A percentile compares a stretch with the other conserved stretches of the same genome.
Evolutionary conservation across 176 grass and related monocot genomes (phyloP).

Genomic region (Oryza meridionalis): DNA sequence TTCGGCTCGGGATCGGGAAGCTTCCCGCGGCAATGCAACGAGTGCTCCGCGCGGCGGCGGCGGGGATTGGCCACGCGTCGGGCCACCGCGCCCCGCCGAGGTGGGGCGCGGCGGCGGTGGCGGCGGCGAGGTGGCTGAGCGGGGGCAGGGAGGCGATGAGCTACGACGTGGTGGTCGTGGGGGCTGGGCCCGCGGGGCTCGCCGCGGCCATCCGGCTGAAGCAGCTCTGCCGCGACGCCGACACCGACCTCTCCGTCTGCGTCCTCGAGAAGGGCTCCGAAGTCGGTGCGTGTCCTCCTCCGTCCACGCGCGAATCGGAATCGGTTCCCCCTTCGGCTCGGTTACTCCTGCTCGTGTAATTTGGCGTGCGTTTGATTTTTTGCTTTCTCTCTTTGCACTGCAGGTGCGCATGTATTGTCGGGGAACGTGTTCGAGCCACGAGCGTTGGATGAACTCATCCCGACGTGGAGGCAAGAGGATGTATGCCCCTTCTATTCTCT

Average conservation of each 20-base stretch:
- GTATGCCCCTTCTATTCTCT: slow-evolving; percentile 51
- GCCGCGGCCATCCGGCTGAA: slow-evolving; percentile 87
- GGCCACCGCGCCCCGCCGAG: not conserved
- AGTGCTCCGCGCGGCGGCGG: slow-evolving; percentile 30
- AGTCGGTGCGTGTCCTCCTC: slow-evolving; percentile 57
- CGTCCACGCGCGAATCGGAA: not conserved
- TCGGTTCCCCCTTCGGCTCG: no score
- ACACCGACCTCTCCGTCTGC: slow-evolving; percentile 85
- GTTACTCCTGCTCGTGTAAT: not conserved
- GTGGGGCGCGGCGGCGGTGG: slow-evolving; percentile 20
- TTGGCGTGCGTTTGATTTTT: not conserved
- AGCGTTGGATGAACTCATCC: slow-evolving; percentile 87
- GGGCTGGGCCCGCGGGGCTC: slow-evolving; percentile 80
- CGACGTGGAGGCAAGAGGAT: slow-evolving; percentile 77
- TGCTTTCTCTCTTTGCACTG: not conserved
- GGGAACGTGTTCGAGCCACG: slow-evolving; percentile 95
- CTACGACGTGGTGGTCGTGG: slow-evolving; percentile 90
- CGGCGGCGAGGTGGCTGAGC: slow-evolving; percentile 46
- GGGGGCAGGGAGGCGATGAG: slow-evolving; percentile 64
- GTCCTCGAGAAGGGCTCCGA: slow-evolving; percentile 90
- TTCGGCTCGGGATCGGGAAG: not conserved
- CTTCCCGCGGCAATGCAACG: slow-evolving; percentile 38
- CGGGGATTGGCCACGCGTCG: not conserved
- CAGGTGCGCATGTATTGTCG: slow-evolving; percentile 87
- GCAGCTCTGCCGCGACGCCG: slow-evolving; percentile 76